Conservation (phyloP, 164 flowering plant genomes). For the Brasenia schreberi region DNA sequence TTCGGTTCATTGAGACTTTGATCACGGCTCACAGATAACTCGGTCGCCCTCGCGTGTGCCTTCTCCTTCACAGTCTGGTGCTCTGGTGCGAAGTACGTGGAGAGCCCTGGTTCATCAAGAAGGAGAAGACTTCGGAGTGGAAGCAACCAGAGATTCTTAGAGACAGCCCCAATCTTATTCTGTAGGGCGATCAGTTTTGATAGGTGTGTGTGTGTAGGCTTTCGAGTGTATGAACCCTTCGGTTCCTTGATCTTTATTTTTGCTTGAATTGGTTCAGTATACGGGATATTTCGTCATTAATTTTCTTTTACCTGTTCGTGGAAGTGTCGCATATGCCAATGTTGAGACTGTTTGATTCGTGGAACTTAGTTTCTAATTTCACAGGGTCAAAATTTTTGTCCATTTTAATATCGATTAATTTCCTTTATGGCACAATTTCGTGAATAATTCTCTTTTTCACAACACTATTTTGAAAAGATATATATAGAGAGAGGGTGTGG, state of each 20-base stretch:
- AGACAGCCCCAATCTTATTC: not conserved
- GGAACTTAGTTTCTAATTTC: not conserved
- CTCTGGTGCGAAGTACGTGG: not conserved
- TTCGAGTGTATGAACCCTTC: not conserved
- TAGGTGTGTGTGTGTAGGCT: not conserved
- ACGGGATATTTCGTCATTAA: not conserved
- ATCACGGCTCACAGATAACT: conserved; percentile 54
- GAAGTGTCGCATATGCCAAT: not conserved
- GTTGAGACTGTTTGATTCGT: not conserved
- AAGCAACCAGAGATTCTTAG: too few species aligned
- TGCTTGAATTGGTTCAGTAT: not conserved
- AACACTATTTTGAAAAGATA: too few species aligned
- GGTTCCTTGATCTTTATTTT: not conserved
- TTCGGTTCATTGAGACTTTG: conserved; percentile 59
- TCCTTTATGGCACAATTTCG: too few species aligned
- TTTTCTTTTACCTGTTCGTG: not conserved
- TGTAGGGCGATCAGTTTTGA: not conserved
- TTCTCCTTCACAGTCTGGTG: not conserved
- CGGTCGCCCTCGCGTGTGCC: not conserved
- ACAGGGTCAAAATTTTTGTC: not conserved
- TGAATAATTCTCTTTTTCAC: too few species aligned
- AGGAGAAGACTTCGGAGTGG: too few species aligned
- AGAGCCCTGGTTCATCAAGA: too few species aligned
- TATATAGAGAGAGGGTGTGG: too few species aligned
- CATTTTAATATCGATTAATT: too few species aligned